A percentile compares a stretch with the other conserved stretches of the same genome.
These are phyloP conservation scores for Annona squamosa DNA, from an alignment of 164 flowering plant species.

Conservation along the genomic window DNA sequence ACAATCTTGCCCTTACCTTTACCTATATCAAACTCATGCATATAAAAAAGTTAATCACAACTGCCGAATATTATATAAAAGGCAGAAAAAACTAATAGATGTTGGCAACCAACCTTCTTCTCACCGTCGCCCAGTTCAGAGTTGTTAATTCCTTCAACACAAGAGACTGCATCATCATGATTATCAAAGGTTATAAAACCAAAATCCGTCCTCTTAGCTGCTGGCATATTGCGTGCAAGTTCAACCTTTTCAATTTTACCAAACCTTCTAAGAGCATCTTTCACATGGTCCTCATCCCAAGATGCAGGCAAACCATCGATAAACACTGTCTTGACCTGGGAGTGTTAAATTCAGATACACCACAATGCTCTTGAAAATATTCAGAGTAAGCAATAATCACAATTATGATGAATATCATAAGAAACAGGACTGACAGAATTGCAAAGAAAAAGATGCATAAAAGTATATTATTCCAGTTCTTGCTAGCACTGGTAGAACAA, in stretches of 20 bases:
- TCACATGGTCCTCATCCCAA: constrained; percentile 91
- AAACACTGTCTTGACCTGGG: constrained; percentile 88
- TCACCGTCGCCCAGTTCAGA: constrained; percentile 84
- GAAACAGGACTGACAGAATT: too few species aligned
- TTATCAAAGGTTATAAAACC: constrained; percentile 83
- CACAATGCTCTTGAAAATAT: too few species aligned
- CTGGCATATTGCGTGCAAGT: constrained; percentile 94
- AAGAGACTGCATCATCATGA: constrained; percentile 86
- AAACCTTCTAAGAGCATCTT: constrained; percentile 56
- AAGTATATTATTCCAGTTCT: too few species aligned
- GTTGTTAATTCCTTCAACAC: constrained; percentile 85
- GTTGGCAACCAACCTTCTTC: constrained; percentile 44
- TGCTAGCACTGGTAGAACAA: too few species aligned
- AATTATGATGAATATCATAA: too few species aligned
- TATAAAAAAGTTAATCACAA: neutral
- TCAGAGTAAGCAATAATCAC: too few species aligned
- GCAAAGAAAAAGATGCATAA: too few species aligned
- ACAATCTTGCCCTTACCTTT: constrained; percentile 88
- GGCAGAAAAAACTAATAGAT: neutral
- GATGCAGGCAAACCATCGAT: constrained; percentile 82
- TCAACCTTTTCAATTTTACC: constrained; percentile 83
- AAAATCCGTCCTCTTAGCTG: constrained; percentile 90
- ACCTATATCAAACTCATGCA: constrained; percentile 34
- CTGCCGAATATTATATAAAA: neutral
- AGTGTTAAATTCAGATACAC: neutral